These are phyloP conservation scores for Cyberlindnera sargentensis DNA, from an alignment of 805 yeast genomes.

Conservation along the genomic window DNA sequence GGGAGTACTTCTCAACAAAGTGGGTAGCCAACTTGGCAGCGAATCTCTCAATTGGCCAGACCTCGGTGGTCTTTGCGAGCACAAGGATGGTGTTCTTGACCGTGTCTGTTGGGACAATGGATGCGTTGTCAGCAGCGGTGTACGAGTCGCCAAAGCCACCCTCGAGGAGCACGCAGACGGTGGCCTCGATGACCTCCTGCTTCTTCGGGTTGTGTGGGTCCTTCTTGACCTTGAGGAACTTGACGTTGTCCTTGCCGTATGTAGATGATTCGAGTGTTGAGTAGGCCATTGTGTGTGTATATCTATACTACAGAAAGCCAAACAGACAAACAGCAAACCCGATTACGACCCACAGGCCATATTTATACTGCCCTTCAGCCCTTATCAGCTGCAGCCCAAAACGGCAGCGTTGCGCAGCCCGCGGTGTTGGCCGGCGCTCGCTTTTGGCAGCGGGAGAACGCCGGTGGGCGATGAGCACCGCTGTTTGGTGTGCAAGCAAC, in stretches of 20 bases:
- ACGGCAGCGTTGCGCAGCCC: not conserved
- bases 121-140: constrained; percentile 80
- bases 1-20: constrained; percentile 69
- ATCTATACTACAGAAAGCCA: not conserved
- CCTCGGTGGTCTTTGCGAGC: constrained; percentile 75
- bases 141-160: constrained; percentile 78
- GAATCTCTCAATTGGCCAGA: constrained; percentile 87
- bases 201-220: constrained; percentile 63
- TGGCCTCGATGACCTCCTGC: constrained; percentile 83
- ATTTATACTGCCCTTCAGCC: not conserved
- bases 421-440: constrained; percentile 1
- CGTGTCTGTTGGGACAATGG: constrained; percentile 92
- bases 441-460: not conserved
- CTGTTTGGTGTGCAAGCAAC: constrained; percentile 20
- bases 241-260: constrained; percentile 92
- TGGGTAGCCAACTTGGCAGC: constrained; percentile 82
- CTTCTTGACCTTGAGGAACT: constrained; percentile 81
- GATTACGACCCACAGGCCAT: too few species aligned
- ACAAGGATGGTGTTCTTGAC: constrained; percentile 83
- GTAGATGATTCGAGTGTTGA: constrained; percentile 40
- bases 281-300: constrained; percentile 17
- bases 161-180: constrained; percentile 64
- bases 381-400: not conserved
- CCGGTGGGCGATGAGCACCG: not conserved
- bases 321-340: too few species aligned